Evolutionary conservation across 1,284 basidiomycete species (phyloP).

Genomic region (Sutorius eximius): DNA sequence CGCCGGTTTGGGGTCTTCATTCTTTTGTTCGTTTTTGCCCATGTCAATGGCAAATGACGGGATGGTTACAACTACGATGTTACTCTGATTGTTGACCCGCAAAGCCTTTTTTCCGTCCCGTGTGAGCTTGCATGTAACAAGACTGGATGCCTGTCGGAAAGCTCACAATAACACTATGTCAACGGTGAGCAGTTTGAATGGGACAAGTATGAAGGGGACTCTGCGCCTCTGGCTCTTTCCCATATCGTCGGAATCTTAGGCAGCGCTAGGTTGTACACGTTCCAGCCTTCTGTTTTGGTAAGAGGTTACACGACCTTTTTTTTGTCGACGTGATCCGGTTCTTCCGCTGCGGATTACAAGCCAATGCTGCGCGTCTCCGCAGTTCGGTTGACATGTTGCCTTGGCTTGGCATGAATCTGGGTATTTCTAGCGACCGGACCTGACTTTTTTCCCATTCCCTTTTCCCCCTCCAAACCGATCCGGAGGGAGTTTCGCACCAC

Average conservation of each 20-base stretch:
- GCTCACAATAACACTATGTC: conserved; percentile 27
- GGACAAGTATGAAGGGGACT: too few relatives aligned
- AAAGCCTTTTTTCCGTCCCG: background rate
- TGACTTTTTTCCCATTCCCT: background rate
- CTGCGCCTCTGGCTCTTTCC: too few relatives aligned
- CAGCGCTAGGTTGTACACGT: too few relatives aligned
- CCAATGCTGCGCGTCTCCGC: conserved; percentile 23
- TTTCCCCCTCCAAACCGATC: background rate
- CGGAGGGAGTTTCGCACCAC: background rate
- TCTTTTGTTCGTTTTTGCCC: background rate
- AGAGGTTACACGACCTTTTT: too few relatives aligned
- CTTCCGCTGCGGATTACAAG: background rate
- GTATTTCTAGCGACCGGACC: conserved; percentile 12
- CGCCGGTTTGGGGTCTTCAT: background rate
- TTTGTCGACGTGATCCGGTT: too few relatives aligned
- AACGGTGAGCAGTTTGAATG: conserved; percentile 2
- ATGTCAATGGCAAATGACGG: conserved; percentile 13
- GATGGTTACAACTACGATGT: conserved; percentile 25
- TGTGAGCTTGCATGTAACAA: background rate
- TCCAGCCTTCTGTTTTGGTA: too few relatives aligned
- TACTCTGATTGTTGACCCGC: background rate
- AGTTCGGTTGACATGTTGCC: conserved; percentile 2
- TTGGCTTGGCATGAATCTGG: background rate
- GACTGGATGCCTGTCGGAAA: background rate
- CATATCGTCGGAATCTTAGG: too few relatives aligned